phyloP scores from a whole-genome alignment of 805 yeast genomes.

The Metschnikowia reukaufii region DNA sequence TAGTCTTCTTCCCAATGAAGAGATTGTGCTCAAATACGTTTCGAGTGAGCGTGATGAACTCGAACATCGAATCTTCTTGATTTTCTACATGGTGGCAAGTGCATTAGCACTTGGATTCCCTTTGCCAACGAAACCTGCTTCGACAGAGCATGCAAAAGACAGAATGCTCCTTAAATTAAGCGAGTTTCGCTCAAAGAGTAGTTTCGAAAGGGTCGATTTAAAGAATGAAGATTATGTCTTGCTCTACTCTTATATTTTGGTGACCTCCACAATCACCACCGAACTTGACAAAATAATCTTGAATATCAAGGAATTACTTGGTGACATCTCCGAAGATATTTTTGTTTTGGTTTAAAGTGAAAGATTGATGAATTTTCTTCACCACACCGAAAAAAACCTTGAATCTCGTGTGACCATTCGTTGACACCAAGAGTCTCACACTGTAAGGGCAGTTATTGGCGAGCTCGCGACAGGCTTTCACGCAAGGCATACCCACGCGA shows the following conservation, averaged over 20 bases:
- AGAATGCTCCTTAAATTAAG: constrained; percentile 64
- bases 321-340: constrained; percentile 63
- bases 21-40: constrained; percentile 53
- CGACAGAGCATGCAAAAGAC: constrained; percentile 72
- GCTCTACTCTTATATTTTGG: constrained; percentile 72
- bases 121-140: constrained; percentile 72
- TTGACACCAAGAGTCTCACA: no score
- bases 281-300: constrained; percentile 61
- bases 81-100: constrained; percentile 76
- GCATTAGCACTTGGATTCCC: constrained; percentile 77
- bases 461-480: no score
- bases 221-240: constrained; percentile 74
- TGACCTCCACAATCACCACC: constrained; percentile 63
- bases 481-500: no score
- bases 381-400: no score
- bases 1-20: constrained; percentile 50
- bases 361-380: no score
- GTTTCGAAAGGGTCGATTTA: constrained; percentile 29
- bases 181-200: constrained; percentile 45
- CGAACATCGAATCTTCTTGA: constrained; percentile 68
- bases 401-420: no score
- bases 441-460: no score
- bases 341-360: constrained; percentile 43
- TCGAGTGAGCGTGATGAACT: constrained; percentile 63
- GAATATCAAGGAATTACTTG: constrained; percentile 58